phyloP scores from a whole-genome alignment of 371 early-diverging fungal species.

The Nematocida parisii region DNA sequence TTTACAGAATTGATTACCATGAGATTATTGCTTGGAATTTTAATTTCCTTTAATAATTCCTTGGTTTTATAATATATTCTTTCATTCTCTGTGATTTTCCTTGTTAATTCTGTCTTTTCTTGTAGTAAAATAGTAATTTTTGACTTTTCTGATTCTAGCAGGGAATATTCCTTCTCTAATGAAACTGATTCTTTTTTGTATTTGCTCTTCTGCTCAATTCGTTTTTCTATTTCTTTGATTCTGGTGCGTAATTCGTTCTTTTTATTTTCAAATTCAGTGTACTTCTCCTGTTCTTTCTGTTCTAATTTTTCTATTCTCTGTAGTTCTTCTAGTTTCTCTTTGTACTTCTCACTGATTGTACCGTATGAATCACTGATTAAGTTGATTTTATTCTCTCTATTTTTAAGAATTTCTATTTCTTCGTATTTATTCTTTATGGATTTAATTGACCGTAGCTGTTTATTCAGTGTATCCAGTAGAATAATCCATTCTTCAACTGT shows the following conservation, averaged over 20 bases:
- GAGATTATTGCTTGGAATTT: neutral
- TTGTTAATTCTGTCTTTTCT: neutral
- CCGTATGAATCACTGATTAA: neutral
- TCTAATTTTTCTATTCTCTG: conserved; percentile 37
- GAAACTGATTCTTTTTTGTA: conserved; percentile 2
- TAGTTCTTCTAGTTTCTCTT: conserved; percentile 17
- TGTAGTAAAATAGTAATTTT: neutral
- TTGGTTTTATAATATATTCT: neutral
- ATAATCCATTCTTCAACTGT: neutral
- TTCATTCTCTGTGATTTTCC: neutral
- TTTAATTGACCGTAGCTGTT: neutral
- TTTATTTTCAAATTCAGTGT: neutral
- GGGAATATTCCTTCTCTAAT: conserved; percentile 6
- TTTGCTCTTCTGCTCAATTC: conserved; percentile 10
- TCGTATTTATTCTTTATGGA: conserved; percentile 6
- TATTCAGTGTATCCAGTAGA: conserved; percentile 7
- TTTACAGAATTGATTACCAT: neutral
- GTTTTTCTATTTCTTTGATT: conserved; percentile 32
- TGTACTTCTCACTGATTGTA: conserved; percentile 1
- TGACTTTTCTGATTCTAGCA: neutral
- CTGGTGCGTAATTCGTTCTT: neutral
- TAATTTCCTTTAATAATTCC: neutral
- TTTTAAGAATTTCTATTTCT: conserved; percentile 22
- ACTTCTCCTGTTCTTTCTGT: conserved; percentile 39
- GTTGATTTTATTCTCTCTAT: conserved; percentile 1